Percentiles rank a stretch among this genome's conserved stretches.
phyloP scores from a whole-genome alignment of 768 basidiomycete genomes.

The Panaeolus cyanescens region DNA sequence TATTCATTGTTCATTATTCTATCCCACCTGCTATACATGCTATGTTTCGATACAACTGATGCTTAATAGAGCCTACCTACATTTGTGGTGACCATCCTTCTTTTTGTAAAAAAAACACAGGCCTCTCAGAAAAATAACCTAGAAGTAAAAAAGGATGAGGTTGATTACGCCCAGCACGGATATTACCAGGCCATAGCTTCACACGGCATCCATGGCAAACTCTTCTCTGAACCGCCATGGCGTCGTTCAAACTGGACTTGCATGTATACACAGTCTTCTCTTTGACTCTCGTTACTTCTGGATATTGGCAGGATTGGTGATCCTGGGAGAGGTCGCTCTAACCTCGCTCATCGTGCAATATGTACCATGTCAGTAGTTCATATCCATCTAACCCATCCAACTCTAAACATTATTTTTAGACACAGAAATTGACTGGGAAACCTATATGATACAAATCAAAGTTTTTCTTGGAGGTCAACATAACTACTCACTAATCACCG shows the following conservation, averaged over 20 bases:
- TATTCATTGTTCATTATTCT: background rate
- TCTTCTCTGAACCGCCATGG: background rate
- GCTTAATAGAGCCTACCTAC: background rate
- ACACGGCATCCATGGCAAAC: slow-evolving; percentile 2
- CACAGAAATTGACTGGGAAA: slow-evolving; percentile 98
- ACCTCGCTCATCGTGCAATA: slow-evolving; percentile 80
- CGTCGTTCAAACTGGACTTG: background rate
- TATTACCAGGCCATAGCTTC: background rate
- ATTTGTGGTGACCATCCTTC: too few relatives aligned
- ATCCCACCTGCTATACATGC: background rate
- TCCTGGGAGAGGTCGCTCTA: slow-evolving; percentile 76
- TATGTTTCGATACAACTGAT: background rate
- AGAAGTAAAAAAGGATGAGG: too few relatives aligned
- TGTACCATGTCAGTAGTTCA: slow-evolving; percentile 70
- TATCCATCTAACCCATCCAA: slow-evolving; percentile 14
- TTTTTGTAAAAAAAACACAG: too few relatives aligned
- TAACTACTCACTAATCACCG: slow-evolving; percentile 79
- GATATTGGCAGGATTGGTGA: slow-evolving; percentile 60
- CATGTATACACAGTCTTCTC: slow-evolving; percentile 37
- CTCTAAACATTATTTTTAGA: slow-evolving; percentile 47
- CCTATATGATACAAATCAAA: slow-evolving; percentile 89
- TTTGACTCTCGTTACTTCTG: slow-evolving; percentile 66
- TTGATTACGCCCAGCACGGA: too few relatives aligned
- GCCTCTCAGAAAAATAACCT: too few relatives aligned
- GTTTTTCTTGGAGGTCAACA: slow-evolving; percentile 80